These are phyloP conservation scores for Geranomyces variabilis DNA, from an alignment of 192 early-diverging fungal species.

Conservation along the genomic window DNA sequence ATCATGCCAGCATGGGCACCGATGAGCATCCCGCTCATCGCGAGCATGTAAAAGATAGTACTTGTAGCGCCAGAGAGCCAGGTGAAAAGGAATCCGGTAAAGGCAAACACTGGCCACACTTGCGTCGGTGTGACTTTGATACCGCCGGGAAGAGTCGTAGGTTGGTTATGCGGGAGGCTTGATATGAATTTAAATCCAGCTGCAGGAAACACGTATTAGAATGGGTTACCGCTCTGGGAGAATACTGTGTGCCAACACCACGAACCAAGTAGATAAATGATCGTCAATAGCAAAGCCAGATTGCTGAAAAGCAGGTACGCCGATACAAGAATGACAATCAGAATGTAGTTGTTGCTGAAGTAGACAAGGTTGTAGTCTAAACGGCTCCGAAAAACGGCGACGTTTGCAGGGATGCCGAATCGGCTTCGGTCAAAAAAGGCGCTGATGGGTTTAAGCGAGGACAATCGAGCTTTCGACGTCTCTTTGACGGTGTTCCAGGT, in stretches of 20 bases:
- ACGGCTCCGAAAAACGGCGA: conserved; percentile 33
- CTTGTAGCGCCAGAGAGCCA: conserved; percentile 39
- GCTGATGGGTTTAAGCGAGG: conserved; percentile 37
- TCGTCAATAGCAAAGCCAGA: conserved; percentile 45
- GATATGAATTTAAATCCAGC: conserved; percentile 41
- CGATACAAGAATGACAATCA: conserved; percentile 42
- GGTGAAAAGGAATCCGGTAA: conserved; percentile 37
- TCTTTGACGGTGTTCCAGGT: conserved; percentile 37
- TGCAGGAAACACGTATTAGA: conserved; percentile 21
- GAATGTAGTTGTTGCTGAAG: conserved; percentile 56
- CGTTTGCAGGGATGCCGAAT: conserved; percentile 31
- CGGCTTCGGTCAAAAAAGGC: conserved; percentile 48
- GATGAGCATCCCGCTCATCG: conserved; percentile 36
- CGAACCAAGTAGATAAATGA: conserved; percentile 46
- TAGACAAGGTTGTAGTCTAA: conserved; percentile 45
- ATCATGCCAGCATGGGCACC: conserved; percentile 47
- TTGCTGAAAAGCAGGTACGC: conserved; percentile 50
- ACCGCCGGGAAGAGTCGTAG: conserved; percentile 24
- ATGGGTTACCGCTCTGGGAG: too few species aligned
- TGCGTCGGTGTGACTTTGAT: conserved; percentile 42
- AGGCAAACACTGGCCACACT: conserved; percentile 43
- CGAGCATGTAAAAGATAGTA: conserved; percentile 47
- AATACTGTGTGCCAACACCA: background rate
- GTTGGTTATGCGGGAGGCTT: conserved; percentile 41
- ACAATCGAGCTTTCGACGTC: conserved; percentile 21